Evolutionary conservation across 805 yeast species (phyloP), one percentile per base, ranked within the genome.

Genomic region (Saccharomycopsis fibuligera): DNA sequence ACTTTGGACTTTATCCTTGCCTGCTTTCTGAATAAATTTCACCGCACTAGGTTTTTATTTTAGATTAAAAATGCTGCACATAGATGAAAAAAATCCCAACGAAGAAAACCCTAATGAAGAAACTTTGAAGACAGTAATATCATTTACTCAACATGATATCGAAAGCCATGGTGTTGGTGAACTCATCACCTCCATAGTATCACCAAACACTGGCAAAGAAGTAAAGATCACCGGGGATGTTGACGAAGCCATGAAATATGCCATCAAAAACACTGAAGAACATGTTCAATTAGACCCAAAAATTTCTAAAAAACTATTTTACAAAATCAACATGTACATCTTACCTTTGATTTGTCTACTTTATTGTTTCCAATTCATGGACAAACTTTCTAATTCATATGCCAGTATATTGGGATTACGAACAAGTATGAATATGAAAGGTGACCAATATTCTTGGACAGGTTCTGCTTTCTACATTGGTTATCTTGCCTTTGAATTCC

Each of bases 381-480:
- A 72, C 56, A 72, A 72, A 50, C 67, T 69, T 19, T 63, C 74
- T 2, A 49, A 70, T 25, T 62, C 70, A 2, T 72, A 70, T 56
- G 63, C 69, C 2, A 58, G 72, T 0, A 71, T 78, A 31, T 68
- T 74, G 72, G 82, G 78, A 40, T 62, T 74, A 43, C 62, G 67
- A 53, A 60, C 56, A 5, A 79, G 69, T 49, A 61, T 69, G 54
- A 63, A 65, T 50, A 75, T 76, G 76, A 54, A 55, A 47, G 77
- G 73, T 36, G 62, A 54, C 54, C 58, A 50, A 68, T 72, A 76
- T 57, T 61, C 76, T 42, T 76, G 83, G 81, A 63, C 73, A 14
- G 76, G 82, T n/a, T 69, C 82, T 1, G 71, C 77, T 9, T 80
- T 79, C 55, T 80, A 79, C 57, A 60, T 83, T 35, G 90, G 89